Conservation (phyloP, 306 rosid species). For the Rosa persica region DNA sequence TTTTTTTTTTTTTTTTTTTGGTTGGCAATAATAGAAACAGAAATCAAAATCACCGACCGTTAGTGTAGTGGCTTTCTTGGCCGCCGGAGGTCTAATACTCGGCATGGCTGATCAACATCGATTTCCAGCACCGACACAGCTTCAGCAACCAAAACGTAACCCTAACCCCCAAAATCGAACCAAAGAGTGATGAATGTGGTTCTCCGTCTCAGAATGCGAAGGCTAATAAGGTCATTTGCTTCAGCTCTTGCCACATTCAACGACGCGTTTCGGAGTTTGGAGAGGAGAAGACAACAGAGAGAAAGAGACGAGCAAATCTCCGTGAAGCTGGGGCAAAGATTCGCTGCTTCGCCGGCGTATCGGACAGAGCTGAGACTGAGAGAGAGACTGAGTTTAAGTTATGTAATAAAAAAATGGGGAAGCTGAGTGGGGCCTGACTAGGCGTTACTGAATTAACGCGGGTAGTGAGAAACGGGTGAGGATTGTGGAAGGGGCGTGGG, state of each 20-base stretch:
- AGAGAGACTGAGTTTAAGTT: neutral
- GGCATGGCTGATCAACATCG: constrained; percentile 54
- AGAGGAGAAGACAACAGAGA: neutral
- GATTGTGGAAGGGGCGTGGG: neutral
- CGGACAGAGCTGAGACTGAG: neutral
- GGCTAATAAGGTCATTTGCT: neutral
- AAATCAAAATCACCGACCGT: constrained; percentile 35
- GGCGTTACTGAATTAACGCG: constrained; percentile 9
- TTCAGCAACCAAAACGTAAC: neutral
- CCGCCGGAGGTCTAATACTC: constrained; percentile 54
- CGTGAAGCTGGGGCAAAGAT: constrained; percentile 12
- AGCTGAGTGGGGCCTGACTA: neutral
- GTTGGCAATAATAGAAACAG: neutral
- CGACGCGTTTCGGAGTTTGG: neutral
- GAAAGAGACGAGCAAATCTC: neutral
- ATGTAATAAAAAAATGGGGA: neutral
- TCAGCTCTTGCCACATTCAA: neutral
- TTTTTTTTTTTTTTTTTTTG: too few relatives aligned
- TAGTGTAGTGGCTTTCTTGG: constrained; percentile 56
- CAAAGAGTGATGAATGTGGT: neutral
- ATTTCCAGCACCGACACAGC: constrained; percentile 11
- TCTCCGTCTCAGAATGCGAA: neutral
- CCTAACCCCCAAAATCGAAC: neutral
- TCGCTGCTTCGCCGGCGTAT: constrained; percentile 10
- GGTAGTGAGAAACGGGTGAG: neutral